Percentiles rank a stretch among this genome's conserved stretches.
These are phyloP conservation scores for Colletotrichum sp. DNA, from an alignment of 2,329 filamentous ascomycete genomes.

Conservation along the genomic window DNA sequence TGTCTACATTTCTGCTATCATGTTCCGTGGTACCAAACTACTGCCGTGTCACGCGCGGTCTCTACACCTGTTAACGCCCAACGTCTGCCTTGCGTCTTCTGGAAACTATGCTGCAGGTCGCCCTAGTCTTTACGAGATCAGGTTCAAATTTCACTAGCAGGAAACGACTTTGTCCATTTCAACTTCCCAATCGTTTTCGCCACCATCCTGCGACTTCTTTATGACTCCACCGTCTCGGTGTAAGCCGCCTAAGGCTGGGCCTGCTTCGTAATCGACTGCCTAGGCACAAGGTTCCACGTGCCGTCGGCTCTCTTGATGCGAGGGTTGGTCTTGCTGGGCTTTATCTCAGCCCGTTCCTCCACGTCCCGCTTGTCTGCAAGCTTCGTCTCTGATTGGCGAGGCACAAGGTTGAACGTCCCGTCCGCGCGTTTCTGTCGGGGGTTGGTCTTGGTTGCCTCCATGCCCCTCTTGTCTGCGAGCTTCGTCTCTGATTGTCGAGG, in stretches of 20 bases:
- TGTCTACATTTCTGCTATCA: background rate
- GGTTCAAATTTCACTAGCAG: background rate
- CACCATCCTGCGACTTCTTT: background rate
- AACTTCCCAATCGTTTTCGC: background rate
- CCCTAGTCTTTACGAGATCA: background rate
- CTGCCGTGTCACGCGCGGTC: background rate
- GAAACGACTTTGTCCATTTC: background rate
- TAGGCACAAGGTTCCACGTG: background rate
- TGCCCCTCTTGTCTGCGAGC: rapidly evolving
- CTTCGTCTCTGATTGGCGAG: background rate
- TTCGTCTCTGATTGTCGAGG: background rate
- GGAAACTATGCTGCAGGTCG: background rate
- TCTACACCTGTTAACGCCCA: background rate
- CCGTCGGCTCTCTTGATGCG: background rate
- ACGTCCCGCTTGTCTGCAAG: background rate
- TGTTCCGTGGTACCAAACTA: background rate
- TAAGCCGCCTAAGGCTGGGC: background rate
- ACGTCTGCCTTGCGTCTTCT: background rate
- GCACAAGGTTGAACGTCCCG: background rate
- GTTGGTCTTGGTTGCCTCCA: background rate
- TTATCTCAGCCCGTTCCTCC: background rate
- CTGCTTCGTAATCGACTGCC: background rate
- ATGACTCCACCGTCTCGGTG: background rate
- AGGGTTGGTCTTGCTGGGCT: background rate
- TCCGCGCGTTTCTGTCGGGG: background rate